Conservation (phyloP, 139 green algal genomes). For the Chlorella sp. region DNA sequence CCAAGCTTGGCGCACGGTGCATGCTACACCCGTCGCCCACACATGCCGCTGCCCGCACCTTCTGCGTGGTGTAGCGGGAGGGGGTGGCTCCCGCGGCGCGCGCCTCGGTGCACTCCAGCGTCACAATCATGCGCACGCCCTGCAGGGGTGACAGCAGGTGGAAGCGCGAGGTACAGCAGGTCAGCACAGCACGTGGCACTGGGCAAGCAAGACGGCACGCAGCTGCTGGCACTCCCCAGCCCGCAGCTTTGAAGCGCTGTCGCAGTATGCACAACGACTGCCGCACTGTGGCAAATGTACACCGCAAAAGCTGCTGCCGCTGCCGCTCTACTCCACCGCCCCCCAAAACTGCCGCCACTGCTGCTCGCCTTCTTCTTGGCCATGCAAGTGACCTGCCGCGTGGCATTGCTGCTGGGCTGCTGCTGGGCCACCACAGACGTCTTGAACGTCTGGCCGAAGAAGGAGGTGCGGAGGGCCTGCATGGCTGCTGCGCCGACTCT, state of each 20-base stretch:
- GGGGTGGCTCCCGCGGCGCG: conserved; percentile 61
- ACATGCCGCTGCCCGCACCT: no score
- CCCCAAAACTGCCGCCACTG: no score
- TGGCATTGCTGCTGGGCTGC: conserved; percentile 35
- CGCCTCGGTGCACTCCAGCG: conserved; percentile 94
- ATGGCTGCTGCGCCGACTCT: conserved; percentile 27
- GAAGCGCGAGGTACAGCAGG: neutral
- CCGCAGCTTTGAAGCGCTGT: no score
- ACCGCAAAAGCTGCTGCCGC: no score
- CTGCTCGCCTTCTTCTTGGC: conserved; percentile 89
- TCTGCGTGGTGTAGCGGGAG: conserved; percentile 85
- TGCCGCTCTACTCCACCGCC: no score
- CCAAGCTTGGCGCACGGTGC: neutral
- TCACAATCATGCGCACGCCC: conserved; percentile 86
- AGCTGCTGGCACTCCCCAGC: no score
- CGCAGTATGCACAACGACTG: neutral
- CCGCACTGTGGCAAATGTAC: no score
- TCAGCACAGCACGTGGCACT: neutral
- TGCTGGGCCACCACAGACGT: neutral
- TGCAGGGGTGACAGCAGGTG: conserved; percentile 47
- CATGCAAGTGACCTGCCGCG: conserved; percentile 80
- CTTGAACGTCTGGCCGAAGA: conserved; percentile 58
- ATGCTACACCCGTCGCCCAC: conserved; percentile 34
- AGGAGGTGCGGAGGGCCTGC: conserved; percentile 58
- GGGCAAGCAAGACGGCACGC: no score